Evolutionary conservation across 495 filamentous ascomycete species (phyloP).

Genomic region (Clohesyomyces aquaticus): DNA sequence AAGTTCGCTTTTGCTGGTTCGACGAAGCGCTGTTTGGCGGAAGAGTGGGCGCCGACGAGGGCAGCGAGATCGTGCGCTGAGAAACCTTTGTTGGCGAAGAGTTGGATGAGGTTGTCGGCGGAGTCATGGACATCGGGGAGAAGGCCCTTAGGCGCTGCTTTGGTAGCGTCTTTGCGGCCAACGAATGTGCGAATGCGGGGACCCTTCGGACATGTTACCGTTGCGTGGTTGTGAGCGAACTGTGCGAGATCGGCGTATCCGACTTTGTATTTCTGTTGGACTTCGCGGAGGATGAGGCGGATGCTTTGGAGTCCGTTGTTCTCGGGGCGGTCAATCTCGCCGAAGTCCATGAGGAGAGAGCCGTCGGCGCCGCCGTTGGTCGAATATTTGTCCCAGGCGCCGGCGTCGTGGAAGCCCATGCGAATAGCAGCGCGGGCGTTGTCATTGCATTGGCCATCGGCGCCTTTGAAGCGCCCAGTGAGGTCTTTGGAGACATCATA

Average conservation of each 20-base stretch:
- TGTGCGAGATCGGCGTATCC: slow-evolving; percentile 43
- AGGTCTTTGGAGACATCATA: slow-evolving; percentile 27
- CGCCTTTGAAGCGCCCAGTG: slow-evolving; percentile 23
- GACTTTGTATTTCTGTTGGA: slow-evolving; percentile 34
- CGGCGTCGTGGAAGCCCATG: slow-evolving; percentile 44
- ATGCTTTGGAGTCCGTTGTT: slow-evolving; percentile 40
- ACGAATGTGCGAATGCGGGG: slow-evolving; percentile 44
- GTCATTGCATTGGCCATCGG: slow-evolving; percentile 38
- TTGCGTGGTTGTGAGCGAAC: slow-evolving; percentile 38
- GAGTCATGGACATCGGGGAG: slow-evolving; percentile 45
- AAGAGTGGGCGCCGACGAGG: slow-evolving; percentile 56
- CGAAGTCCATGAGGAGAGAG: slow-evolving; percentile 34
- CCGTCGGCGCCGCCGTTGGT: slow-evolving; percentile 39
- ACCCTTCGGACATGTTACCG: slow-evolving; percentile 34
- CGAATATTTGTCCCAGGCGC: slow-evolving; percentile 34
- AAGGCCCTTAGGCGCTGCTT: slow-evolving; percentile 40
- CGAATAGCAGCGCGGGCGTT: slow-evolving; percentile 41
- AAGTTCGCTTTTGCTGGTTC: slow-evolving; percentile 41
- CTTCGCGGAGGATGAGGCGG: slow-evolving; percentile 4
- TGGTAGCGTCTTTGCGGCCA: slow-evolving; percentile 47
- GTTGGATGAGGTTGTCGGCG: slow-evolving; percentile 46
- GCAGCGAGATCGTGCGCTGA: slow-evolving; percentile 52
- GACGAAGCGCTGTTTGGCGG: slow-evolving; percentile 52
- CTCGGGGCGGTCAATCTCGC: slow-evolving; percentile 35
- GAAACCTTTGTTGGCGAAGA: slow-evolving; percentile 57